Evolutionary conservation across 2,329 filamentous ascomycete genomes (phyloP).

Genomic region (Colletotrichum incanum): DNA sequence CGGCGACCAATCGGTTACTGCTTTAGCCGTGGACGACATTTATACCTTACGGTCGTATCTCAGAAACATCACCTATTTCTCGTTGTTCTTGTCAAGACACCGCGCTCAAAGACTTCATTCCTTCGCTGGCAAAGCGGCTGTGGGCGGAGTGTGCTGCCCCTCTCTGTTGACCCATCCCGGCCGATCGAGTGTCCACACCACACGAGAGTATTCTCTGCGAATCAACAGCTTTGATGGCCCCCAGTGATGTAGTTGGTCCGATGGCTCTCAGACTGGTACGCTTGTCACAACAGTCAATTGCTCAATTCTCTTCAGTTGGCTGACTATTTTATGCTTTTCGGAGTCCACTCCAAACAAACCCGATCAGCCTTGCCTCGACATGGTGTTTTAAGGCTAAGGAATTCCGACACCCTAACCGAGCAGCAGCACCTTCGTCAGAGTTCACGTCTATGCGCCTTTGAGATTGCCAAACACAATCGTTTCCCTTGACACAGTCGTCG

Average conservation of each 20-base stretch:
- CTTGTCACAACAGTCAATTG: background rate
- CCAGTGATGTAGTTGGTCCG: background rate
- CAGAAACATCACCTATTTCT: background rate
- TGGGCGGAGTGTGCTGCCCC: background rate
- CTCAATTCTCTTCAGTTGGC: background rate
- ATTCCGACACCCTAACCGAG: constrained; percentile 12
- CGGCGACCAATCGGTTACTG: background rate
- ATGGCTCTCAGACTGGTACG: background rate
- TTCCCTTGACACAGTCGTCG: background rate
- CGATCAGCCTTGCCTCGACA: background rate
- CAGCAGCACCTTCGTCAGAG: background rate
- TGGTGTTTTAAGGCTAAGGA: background rate
- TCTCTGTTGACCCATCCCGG: background rate
- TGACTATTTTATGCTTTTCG: background rate
- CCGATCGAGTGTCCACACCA: constrained; percentile 8
- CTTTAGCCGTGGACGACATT: background rate
- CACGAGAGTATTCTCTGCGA: constrained; percentile 4
- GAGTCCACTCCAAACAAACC: background rate
- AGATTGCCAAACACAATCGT: background rate
- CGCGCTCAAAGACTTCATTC: background rate
- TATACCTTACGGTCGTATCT: background rate
- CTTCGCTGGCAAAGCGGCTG: background rate
- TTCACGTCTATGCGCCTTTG: background rate
- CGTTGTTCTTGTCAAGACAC: background rate
- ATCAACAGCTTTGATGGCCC: constrained; percentile 3